These are phyloP conservation scores for Picea glauca DNA, from an alignment of 75 land plant genomes.

Conservation along the genomic window DNA sequence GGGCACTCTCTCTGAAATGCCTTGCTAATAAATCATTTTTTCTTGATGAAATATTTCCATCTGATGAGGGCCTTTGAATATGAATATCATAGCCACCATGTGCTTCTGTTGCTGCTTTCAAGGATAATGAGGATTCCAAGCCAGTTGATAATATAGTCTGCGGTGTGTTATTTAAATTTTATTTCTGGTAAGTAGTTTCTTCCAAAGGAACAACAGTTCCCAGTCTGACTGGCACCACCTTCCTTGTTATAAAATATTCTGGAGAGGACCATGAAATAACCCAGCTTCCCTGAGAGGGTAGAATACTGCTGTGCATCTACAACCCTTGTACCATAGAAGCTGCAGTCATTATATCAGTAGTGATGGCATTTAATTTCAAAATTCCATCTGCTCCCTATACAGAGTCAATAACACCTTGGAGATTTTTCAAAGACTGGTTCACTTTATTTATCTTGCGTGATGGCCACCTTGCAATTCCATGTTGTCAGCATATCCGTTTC, in stretches of 20 bases:
- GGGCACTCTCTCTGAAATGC: too few species aligned
- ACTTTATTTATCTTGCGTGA: constrained; percentile 55
- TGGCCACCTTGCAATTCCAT: constrained; percentile 61
- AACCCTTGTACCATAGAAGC: constrained; percentile 19
- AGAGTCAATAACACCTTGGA: constrained; percentile 49
- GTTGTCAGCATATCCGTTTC: constrained; percentile 52
- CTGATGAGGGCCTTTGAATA: neutral
- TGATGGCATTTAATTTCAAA: constrained; percentile 21
- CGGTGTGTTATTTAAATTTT: neutral
- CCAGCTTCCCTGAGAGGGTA: neutral
- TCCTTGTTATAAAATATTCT: constrained; percentile 10
- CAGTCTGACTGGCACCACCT: neutral
- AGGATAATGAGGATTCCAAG: neutral
- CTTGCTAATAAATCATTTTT: too few species aligned
- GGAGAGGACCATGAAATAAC: neutral
- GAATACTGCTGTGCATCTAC: neutral
- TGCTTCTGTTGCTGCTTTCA: neutral
- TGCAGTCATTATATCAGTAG: constrained; percentile 24
- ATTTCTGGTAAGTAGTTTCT: neutral
- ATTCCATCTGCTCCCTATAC: constrained; percentile 45
- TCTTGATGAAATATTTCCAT: neutral
- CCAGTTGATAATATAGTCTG: neutral
- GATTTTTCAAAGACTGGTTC: constrained; percentile 31
- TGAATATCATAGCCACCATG: constrained; percentile 1
- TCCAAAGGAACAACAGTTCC: neutral